Percentiles rank a stretch among this genome's conserved stretches.
These are phyloP conservation scores for Phytophthora parvispora DNA, from an alignment of 352 stramenopile genomes.

Conservation along the genomic window DNA sequence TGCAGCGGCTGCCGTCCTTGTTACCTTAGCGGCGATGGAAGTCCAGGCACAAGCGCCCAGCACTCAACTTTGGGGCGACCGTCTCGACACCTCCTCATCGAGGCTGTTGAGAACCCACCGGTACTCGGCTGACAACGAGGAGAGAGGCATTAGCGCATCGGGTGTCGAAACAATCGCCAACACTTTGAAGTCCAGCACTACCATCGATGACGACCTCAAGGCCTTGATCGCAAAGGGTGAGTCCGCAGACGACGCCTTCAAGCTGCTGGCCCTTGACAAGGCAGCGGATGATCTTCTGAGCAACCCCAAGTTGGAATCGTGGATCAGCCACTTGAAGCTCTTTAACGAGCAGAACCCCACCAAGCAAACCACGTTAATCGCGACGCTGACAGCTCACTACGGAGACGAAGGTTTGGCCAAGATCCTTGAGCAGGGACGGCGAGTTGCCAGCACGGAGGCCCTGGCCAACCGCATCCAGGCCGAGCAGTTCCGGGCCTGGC, in stretches of 20 bases:
- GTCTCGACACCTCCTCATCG: neutral
- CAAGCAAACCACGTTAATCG: slow-evolving; percentile 9
- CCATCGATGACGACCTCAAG: slow-evolving; percentile 9
- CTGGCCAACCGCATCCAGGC: neutral
- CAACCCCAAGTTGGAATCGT: neutral
- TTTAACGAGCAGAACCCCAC: slow-evolving; percentile 18
- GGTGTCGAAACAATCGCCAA: neutral
- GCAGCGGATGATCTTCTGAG: slow-evolving; percentile 9
- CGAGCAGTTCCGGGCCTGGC: neutral
- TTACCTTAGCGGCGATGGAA: neutral
- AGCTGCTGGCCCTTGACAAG: slow-evolving; percentile 14
- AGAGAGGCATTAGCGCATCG: slow-evolving; percentile 4
- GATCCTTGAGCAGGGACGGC: neutral
- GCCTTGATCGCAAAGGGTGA: slow-evolving; percentile 9
- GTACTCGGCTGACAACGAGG: neutral
- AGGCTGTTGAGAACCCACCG: neutral
- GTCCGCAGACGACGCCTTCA: slow-evolving; percentile 14
- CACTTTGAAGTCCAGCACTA: slow-evolving; percentile 13
- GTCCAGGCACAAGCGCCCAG: neutral
- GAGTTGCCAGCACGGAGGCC: neutral
- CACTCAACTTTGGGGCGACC: neutral
- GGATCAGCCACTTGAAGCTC: slow-evolving; percentile 8
- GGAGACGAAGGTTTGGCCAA: neutral
- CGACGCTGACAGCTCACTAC: neutral
- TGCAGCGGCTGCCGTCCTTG: neutral